A percentile compares a stretch with the other conserved stretches of the same genome.
phyloP scores from a whole-genome alignment of 495 filamentous ascomycete species.

The Letharia columbiana region DNA sequence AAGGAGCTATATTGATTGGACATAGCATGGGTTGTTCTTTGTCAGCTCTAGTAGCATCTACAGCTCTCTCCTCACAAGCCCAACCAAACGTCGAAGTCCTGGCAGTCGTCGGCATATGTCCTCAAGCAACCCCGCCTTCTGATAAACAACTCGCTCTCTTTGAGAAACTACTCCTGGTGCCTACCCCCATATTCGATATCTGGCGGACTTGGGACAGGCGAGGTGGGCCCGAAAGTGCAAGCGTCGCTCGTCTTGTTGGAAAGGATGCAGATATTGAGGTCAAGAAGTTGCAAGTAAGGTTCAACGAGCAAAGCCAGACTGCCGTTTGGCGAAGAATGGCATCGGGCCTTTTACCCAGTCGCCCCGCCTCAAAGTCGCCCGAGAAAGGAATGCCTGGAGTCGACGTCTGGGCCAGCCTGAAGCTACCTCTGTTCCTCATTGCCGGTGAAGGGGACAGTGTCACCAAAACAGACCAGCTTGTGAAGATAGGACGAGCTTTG shows the following conservation, averaged over 20 bases:
- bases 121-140: slow-evolving; percentile 53
- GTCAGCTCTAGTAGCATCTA: slow-evolving; percentile 55
- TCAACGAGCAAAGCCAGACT: slow-evolving; percentile 74
- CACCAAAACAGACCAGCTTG: slow-evolving; percentile 59
- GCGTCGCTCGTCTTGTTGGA: slow-evolving; percentile 74
- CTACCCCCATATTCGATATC: slow-evolving; percentile 63
- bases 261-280: slow-evolving; percentile 61
- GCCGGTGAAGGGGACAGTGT: slow-evolving; percentile 70
- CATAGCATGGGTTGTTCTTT: slow-evolving; percentile 86
- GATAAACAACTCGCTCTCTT: slow-evolving; percentile 44
- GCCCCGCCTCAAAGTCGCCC: slow-evolving; percentile 37
- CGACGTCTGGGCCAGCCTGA: slow-evolving; percentile 63
- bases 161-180: slow-evolving; percentile 54
- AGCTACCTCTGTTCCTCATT: slow-evolving; percentile 66
- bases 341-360: slow-evolving; percentile 53
- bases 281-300: slow-evolving; percentile 68
- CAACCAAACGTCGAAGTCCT: slow-evolving; percentile 53
- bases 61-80: slow-evolving; percentile 60
- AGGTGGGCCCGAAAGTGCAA: slow-evolving; percentile 67
- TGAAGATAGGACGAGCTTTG: slow-evolving; percentile 56
- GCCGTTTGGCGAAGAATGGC: slow-evolving; percentile 80
- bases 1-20: slow-evolving; percentile 71
- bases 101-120: slow-evolving; percentile 75
- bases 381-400: slow-evolving; percentile 59
- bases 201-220: slow-evolving; percentile 74